Percentiles rank a stretch among this genome's conserved stretches.
phyloP scores from a whole-genome alignment of 2,329 filamentous ascomycete species.

The Botrytis cinerea region DNA sequence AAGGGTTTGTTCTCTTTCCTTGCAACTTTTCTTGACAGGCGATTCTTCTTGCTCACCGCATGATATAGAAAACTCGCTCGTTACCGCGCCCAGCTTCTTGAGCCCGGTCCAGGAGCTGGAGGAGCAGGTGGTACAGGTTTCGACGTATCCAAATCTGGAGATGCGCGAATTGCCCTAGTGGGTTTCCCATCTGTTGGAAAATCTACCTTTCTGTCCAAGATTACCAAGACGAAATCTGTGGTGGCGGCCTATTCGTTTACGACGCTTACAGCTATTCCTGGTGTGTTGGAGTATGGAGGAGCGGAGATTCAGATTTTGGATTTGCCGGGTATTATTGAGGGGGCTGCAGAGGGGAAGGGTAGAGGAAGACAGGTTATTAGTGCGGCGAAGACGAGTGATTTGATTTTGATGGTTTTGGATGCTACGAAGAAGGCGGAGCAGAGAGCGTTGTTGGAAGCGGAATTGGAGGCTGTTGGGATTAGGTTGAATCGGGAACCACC shows the following conservation, averaged over 20 bases:
- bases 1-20: slow-evolving; percentile 70
- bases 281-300: slow-evolving; percentile 95
- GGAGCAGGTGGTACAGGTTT: slow-evolving; percentile 81
- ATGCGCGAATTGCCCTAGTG: slow-evolving; percentile 94
- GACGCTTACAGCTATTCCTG: slow-evolving; percentile 93
- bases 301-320: slow-evolving; percentile 98
- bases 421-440: slow-evolving; percentile 97
- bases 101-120: slow-evolving; percentile 79
- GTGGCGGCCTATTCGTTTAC: slow-evolving; percentile 97
- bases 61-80: slow-evolving; percentile 83
- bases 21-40: fast-evolving
- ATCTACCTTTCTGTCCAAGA: slow-evolving; percentile 97
- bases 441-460: slow-evolving; percentile 82
- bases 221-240: slow-evolving; percentile 96
- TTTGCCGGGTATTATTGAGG: slow-evolving; percentile 97
- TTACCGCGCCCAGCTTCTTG: slow-evolving; percentile 88
- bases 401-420: slow-evolving; percentile 96
- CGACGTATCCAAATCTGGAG: slow-evolving; percentile 92
- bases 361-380: slow-evolving; percentile 95
- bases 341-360: slow-evolving; percentile 92
- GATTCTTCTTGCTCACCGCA: slow-evolving; percentile 13
- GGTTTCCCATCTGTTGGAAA: slow-evolving; percentile 99
- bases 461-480: slow-evolving; percentile 94
- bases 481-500: slow-evolving; percentile 88
- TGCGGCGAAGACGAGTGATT: slow-evolving; percentile 95